Percentiles rank a stretch among this genome's conserved stretches.
Conservation (phyloP, 768 basidiomycete species). For the Pisolithus sp. region DNA sequence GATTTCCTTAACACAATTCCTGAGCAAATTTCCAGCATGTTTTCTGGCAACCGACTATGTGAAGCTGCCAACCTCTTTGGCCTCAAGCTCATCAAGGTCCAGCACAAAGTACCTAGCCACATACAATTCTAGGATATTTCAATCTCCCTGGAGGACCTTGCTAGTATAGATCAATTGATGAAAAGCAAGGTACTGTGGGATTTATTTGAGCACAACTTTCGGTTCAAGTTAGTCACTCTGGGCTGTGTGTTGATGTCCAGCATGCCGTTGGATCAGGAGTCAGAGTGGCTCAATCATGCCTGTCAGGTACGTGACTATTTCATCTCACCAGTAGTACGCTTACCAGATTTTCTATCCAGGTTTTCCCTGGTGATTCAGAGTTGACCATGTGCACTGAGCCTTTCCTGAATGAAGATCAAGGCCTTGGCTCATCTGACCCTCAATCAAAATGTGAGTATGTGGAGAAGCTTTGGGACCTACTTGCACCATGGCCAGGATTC, state of each 20-base stretch:
- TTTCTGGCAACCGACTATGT: neutral
- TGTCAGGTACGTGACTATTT: neutral
- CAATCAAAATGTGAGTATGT: neutral
- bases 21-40: neutral
- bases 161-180: neutral
- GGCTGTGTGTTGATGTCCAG: neutral
- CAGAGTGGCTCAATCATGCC: neutral
- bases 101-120: no score
- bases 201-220: slow-evolving; percentile 12
- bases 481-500: neutral
- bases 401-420: neutral
- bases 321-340: neutral
- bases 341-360: neutral
- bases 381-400: neutral
- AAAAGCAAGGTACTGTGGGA: slow-evolving; percentile 13
- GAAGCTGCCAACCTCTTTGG: neutral
- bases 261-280: neutral
- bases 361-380: neutral
- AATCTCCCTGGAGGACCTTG: neutral
- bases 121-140: neutral
- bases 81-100: neutral
- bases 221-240: slow-evolving; percentile 12
- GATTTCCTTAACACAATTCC: neutral
- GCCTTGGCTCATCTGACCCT: neutral
- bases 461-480: neutral